phyloP scores from a whole-genome alignment of 371 early-diverging fungal genomes.

The Catenaria anguillulae region DNA sequence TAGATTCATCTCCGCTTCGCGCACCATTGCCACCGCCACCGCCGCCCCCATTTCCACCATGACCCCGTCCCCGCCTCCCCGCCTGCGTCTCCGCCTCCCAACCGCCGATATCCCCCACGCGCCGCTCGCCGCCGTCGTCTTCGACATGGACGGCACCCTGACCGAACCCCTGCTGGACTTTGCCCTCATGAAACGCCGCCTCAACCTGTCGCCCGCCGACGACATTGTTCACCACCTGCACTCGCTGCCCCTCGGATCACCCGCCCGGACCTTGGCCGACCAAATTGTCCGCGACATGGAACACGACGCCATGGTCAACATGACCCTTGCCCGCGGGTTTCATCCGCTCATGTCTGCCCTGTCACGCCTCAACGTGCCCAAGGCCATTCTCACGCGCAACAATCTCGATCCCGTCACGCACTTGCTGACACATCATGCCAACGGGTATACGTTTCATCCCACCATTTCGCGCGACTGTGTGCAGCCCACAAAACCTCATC shows the following conservation, averaged over 20 bases:
- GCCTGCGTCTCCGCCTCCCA: no score
- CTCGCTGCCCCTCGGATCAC: neutral
- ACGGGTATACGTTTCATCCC: constrained; percentile 17
- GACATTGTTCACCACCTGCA: neutral
- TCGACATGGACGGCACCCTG: constrained; percentile 2
- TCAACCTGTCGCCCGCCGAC: neutral
- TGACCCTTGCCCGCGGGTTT: constrained; percentile 22
- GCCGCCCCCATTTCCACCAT: no score
- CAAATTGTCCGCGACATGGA: constrained; percentile 20
- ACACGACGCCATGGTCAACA: constrained; percentile 18
- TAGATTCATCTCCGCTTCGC: no score
- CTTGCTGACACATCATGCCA: constrained; percentile 14
- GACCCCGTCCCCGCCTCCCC: no score
- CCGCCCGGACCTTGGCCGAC: constrained; percentile 11
- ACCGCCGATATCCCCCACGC: no score
- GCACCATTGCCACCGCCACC: no score
- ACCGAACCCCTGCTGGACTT: neutral
- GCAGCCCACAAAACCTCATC: constrained; percentile 23
- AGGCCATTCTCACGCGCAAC: constrained; percentile 25
- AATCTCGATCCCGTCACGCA: constrained; percentile 20
- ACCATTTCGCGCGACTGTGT: constrained; percentile 22
- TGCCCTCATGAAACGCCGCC: neutral
- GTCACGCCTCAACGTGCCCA: constrained; percentile 9
- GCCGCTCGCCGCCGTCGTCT: neutral
- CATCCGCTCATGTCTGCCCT: constrained; percentile 8